Evolutionary conservation across 139 green algal genomes (phyloP), one percentile per base, ranked within the genome.

Genomic region (Axilococcus clingmanii): DNA sequence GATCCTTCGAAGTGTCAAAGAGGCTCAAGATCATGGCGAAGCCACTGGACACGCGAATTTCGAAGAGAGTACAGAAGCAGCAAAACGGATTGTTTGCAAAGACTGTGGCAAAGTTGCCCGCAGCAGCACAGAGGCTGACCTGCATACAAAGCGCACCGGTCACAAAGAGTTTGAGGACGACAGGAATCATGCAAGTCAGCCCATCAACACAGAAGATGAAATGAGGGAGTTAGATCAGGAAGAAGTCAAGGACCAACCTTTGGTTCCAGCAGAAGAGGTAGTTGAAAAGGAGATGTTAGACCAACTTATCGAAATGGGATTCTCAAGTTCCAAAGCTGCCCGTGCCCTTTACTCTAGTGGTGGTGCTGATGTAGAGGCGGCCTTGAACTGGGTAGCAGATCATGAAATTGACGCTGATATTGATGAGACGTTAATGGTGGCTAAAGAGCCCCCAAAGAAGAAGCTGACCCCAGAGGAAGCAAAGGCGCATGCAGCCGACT

Each of bases 41-140:
- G 42, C 57, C 5, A 81, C 79, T 12, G 83, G 84, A 2, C 86
- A 95, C 49, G 29, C 68, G 0, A 71, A 86, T 23, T 95, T 95
- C 60, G 69, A 75, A 42, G 86, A 94, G 52, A 75, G 55, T n/a
- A 84, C 69, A 14, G 76, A 89, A 34, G 55, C 70, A 29, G 59
- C 82, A 6, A 61, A 60, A 15, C 38, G 54, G 3, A 40, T 72
- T 43, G 50, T 75, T 27, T 95, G 86, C 65, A 63, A 40, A 0
- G 57, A 70, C 6, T 95, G 87, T 51, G 73, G 79, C 49, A 95
- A 95, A 61, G 73, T 79, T 1, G 93, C 84, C 64, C 65, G 84
- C 12, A 79, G 35, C 5, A 55, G 82, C 19, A 77, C 68, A 4
- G 86, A 95, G 57, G 52, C 69, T 19, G 78, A 84, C 4, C 47